phyloP scores from a whole-genome alignment of 2,329 filamentous ascomycete genomes.

The Akanthomyces uredinophilus region DNA sequence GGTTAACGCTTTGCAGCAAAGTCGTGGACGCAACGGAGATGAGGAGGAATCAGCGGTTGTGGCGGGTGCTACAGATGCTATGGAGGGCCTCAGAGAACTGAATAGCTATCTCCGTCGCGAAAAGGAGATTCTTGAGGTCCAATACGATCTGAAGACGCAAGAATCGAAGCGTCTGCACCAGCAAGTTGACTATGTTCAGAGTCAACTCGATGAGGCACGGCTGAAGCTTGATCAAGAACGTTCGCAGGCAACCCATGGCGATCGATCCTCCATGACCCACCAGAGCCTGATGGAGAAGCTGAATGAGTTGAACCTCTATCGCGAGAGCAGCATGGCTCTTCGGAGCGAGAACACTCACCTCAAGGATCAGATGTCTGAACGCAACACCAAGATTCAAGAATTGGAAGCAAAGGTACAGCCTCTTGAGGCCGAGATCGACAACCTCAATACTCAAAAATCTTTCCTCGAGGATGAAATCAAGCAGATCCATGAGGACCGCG shows the following conservation, averaged over 20 bases:
- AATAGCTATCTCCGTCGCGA: conserved; percentile 88
- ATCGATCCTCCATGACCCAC: conserved; percentile 70
- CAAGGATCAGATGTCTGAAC: conserved; percentile 69
- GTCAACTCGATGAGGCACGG: conserved; percentile 81
- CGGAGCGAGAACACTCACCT: conserved; percentile 80
- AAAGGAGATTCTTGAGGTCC: conserved; percentile 97
- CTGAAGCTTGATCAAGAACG: conserved; percentile 90
- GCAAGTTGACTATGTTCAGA: conserved; percentile 80
- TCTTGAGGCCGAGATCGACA: conserved; percentile 71
- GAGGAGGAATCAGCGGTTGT: conserved; percentile 50
- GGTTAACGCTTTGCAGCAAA: conserved; percentile 73
- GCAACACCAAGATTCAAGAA: conserved; percentile 67
- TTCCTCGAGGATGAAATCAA: conserved; percentile 84
- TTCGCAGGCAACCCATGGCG: conserved; percentile 65
- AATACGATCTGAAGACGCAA: conserved; percentile 82
- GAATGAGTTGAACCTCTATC: conserved; percentile 91
- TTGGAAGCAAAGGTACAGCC: conserved; percentile 74
- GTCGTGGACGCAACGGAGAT: conserved; percentile 51
- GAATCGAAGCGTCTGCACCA: conserved; percentile 86
- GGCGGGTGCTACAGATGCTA: conserved; percentile 50
- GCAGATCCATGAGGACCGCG: conserved; percentile 83
- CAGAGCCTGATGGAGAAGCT: conserved; percentile 91
- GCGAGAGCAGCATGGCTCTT: conserved; percentile 88
- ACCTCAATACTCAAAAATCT: conserved; percentile 75
- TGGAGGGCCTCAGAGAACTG: conserved; percentile 80